Base-by-base conservation (phyloP, 495 filamentous ascomycete species). In the Massariosphaeria phaeospora region DNA sequence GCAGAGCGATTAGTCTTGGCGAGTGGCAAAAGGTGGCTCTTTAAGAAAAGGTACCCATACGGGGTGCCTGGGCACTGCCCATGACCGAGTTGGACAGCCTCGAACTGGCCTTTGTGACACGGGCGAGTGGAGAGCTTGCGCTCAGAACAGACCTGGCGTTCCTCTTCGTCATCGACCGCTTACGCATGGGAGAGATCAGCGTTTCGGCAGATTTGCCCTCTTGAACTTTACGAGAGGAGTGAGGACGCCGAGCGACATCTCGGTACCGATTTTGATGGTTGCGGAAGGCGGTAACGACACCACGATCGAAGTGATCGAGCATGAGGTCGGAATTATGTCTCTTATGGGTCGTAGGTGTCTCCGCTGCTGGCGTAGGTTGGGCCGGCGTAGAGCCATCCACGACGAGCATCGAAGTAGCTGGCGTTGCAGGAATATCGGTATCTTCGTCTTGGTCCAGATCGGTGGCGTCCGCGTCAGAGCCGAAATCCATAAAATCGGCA, bases 211-310 rank as follows among this genome's bases (percentile, higher is more conserved):
- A 61, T 42, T 44, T 36, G 3, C 61, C 61, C 15, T 48, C 57
- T 13, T 57, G 61, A n/a, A 64, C 31, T 2, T 56, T 56, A 6
- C 61, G 43, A 9, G 62, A 62, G 27, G 59, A 50, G 23, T 59
- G 40, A 17, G 59, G 63, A 15, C 59, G 59, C 40, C 63, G 38
- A 20, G 63, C 43, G 25, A 63, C n/a, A 27, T 56, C 52, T 7
- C 61, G 51, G 25, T 49, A 57, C 6, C 83, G 81, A 64, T 80
- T 80, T 67, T 91, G 84, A 63, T 90, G 86, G 31, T 80, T 80
- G 34, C 86, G 85, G 72, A 91, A 93, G 7, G 86, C 84, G 27
- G 84, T 85, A 53, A 90, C 85, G 31, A 83, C 76, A 46, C 81
- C 79, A 36, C 78, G 74, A 59, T 84, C 80, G 48, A 89, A 80